These are phyloP conservation scores for Cercospora brassicicola DNA, from an alignment of 2,329 filamentous ascomycete genomes.

Conservation along the genomic window DNA sequence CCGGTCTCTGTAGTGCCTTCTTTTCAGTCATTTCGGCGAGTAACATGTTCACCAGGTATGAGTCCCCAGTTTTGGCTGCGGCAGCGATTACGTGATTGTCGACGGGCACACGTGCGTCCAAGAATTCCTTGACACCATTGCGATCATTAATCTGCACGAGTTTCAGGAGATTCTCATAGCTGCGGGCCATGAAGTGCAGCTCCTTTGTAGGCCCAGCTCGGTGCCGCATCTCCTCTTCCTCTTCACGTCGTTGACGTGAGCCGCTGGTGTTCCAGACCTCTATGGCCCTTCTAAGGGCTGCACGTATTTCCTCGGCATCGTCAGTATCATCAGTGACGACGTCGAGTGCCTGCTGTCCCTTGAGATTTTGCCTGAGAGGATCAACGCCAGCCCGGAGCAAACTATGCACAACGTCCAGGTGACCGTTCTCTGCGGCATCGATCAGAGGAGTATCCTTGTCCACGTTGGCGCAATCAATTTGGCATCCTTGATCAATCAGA, in stretches of 20 bases:
- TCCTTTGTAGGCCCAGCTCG: slow-evolving; percentile 41
- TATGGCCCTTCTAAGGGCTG: slow-evolving; percentile 49
- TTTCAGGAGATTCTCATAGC: slow-evolving; percentile 50
- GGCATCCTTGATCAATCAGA: slow-evolving; percentile 79
- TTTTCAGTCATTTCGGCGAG: slow-evolving; percentile 59
- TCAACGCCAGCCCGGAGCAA: slow-evolving; percentile 86
- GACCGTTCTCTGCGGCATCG: slow-evolving; percentile 94
- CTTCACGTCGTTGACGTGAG: slow-evolving; percentile 52
- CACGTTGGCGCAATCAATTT: slow-evolving; percentile 73
- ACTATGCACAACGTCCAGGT: slow-evolving; percentile 82
- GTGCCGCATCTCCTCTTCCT: slow-evolving; percentile 50
- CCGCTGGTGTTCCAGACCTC: slow-evolving; percentile 42
- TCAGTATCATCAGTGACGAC: slow-evolving; percentile 77
- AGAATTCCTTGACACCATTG: slow-evolving; percentile 50
- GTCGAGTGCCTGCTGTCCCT: slow-evolving; percentile 87
- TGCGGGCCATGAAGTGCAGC: slow-evolving; percentile 53
- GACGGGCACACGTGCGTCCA: slow-evolving; percentile 44
- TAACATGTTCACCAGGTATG: slow-evolving; percentile 76
- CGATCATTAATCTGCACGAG: slow-evolving; percentile 53
- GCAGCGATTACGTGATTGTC: slow-evolving; percentile 88
- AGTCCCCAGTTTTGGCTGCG: slow-evolving; percentile 87
- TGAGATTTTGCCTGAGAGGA: slow-evolving; percentile 85
- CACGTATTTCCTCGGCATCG: slow-evolving; percentile 69
- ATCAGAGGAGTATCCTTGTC: slow-evolving; percentile 87
- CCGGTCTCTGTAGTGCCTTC: slow-evolving; percentile 65